Base-by-base conservation (phyloP, 179 eudicot species). In the Beta corolliflora region DNA sequence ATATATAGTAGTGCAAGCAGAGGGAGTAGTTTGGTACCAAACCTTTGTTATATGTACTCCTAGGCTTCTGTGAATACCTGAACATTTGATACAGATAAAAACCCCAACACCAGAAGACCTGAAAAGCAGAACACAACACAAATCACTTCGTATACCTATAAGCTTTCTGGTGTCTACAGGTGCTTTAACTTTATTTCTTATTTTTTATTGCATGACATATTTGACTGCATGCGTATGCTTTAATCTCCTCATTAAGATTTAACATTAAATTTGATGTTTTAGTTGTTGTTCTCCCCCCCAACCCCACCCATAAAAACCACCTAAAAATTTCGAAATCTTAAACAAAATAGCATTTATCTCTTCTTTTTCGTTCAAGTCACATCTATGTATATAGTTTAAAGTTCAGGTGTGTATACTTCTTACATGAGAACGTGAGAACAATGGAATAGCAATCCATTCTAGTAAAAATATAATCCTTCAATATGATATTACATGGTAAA, bases 31-130 rank as follows among this genome's bases (percentile, higher is more conserved):
- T 59, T 8, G 36, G 72, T 44, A 61, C 70, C 84, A 45, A 80
- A 96, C 99, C 96, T 96, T 92, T 77, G 99, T 91, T 83, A 96
- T 89, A 86, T 96, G 99, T 78, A 90, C 99, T 80, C 99, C 99
- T 65, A 96, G 99, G 85, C 99, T 94, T 91, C 99, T 92, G 72
- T 96, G 99, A 71, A 89, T 93, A 63, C 99, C 99, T 25, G 98
- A 96, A 83, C 99, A 96, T 83, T 96, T 92, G 86, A 96, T 94
- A 83, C 99, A 96, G 70, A 96, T 94, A 84, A 94, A 96, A 66
- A 90, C 94, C 75, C 99, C 98, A 69, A 83, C 90, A 83, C 84
- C 91, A 79, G 88, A 52, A 66, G 99, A 96, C 87, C 99, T 96
- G 89, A 58, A 72, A 78, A 65, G 64, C 74, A 79, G 61, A 78